phyloP scores from a whole-genome alignment of 2,329 filamentous ascomycete genomes.

The Thermoascus crustaceus region DNA sequence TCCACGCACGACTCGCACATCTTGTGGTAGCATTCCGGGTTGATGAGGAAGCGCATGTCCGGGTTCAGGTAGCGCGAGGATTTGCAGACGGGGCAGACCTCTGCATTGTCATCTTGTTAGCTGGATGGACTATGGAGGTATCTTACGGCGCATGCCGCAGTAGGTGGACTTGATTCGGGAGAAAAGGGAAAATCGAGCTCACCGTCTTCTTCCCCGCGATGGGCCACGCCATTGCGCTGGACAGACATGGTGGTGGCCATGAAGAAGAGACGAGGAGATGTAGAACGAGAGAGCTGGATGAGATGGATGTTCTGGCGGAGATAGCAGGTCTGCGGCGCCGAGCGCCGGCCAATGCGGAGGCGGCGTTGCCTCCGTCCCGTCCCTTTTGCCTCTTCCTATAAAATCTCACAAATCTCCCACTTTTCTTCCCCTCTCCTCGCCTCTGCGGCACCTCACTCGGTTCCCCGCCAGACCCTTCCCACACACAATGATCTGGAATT shows the following conservation, averaged over 20 bases:
- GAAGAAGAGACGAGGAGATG: conserved; percentile 5
- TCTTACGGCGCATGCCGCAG: too few relatives aligned
- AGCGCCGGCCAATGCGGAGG: too few relatives aligned
- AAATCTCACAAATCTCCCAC: conserved; percentile 7
- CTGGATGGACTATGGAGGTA: too few relatives aligned
- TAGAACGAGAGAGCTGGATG: conserved; percentile 5
- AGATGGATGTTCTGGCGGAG: neutral
- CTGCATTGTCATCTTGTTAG: conserved; percentile 31
- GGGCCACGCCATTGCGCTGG: conserved; percentile 22
- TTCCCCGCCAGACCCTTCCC: neutral
- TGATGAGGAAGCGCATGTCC: conserved; percentile 90
- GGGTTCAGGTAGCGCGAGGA: conserved; percentile 91
- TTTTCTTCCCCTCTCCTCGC: conserved; percentile 5
- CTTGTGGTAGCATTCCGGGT: conserved; percentile 97
- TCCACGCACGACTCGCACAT: conserved; percentile 97
- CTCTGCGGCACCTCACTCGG: too few relatives aligned
- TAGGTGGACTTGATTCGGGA: too few relatives aligned
- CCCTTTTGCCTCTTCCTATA: conserved; percentile 6
- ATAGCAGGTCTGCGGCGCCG: too few relatives aligned
- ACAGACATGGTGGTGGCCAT: conserved; percentile 20
- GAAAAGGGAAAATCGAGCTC: conserved; percentile 5
- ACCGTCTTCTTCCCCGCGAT: conserved; percentile 37
- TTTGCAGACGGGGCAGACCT: conserved; percentile 96
- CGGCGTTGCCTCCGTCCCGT: too few relatives aligned
- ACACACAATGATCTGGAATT: neutral